phyloP scores from a whole-genome alignment of 2,329 filamentous ascomycete species.

The Neophaeococcomyces mojaviensis region DNA sequence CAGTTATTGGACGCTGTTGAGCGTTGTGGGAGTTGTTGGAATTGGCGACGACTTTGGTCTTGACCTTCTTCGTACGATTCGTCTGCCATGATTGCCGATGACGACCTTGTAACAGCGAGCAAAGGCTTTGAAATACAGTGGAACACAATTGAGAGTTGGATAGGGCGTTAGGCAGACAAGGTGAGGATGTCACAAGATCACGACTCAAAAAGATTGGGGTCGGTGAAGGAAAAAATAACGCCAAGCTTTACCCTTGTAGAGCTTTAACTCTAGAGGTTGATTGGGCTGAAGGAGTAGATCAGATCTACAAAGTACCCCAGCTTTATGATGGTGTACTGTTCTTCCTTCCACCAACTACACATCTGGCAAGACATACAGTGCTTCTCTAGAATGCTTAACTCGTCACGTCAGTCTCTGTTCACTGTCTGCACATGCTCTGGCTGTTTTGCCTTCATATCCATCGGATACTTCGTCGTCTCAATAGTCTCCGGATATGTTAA shows the following conservation, averaged over 20 bases:
- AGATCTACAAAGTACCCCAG: too few relatives aligned
- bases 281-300: too few relatives aligned
- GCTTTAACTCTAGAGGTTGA: background rate
- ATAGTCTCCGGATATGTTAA: slow-evolving; percentile 60
- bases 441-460: slow-evolving; percentile 29
- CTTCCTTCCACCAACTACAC: too few relatives aligned
- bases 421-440: background rate
- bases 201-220: background rate
- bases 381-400: background rate
- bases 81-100: background rate
- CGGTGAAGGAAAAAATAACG: slow-evolving; percentile 8
- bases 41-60: background rate
- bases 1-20: slow-evolving; percentile 29
- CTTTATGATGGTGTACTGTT: too few relatives aligned
- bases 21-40: slow-evolving; percentile 11
- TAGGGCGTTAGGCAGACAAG: background rate
- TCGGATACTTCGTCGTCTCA: slow-evolving; percentile 51
- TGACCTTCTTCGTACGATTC: slow-evolving; percentile 1
- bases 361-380: too few relatives aligned
- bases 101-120: background rate
- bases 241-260: slow-evolving; percentile 1
- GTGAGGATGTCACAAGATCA: slow-evolving; percentile 2
- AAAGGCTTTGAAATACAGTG: background rate
- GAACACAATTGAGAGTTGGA: background rate
- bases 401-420: background rate